These are phyloP conservation scores for Erysimum cheiranthoides DNA, from an alignment of 345 rosid species.

Conservation along the genomic window DNA sequence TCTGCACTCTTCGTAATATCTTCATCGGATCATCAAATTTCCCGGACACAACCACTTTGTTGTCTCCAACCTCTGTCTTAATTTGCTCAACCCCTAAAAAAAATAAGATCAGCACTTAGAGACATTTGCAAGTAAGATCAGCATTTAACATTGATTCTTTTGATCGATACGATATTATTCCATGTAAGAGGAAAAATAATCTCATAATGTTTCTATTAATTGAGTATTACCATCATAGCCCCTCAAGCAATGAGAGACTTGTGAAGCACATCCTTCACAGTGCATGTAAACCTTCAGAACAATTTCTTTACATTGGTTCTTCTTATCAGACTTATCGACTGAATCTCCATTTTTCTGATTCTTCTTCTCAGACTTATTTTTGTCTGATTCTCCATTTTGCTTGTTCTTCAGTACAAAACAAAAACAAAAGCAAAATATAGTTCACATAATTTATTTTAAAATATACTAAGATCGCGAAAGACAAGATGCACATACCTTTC, in stretches of 20 bases:
- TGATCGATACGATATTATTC: neutral
- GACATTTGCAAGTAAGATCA: neutral
- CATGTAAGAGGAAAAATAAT: neutral
- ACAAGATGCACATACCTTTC: conserved; percentile 34
- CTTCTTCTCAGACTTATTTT: conserved; percentile 3
- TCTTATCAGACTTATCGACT: conserved; percentile 19
- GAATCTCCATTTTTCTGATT: conserved; percentile 29
- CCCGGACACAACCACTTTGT: conserved; percentile 59
- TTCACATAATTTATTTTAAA: neutral
- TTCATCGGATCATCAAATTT: conserved; percentile 55
- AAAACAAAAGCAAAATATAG: neutral
- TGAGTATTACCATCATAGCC: conserved; percentile 57
- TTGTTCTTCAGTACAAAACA: conserved; percentile 30
- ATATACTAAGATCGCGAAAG: neutral
- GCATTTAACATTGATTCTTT: neutral
- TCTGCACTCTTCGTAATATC: conserved; percentile 56
- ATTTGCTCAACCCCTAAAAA: conserved; percentile 62
- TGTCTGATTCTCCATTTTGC: conserved; percentile 30
- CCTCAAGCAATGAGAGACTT: conserved; percentile 56
- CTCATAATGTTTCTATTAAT: neutral
- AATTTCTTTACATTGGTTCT: conserved; percentile 52
- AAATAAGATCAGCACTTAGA: neutral
- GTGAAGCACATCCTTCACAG: conserved; percentile 66
- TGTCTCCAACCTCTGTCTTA: conserved; percentile 43
- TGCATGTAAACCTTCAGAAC: conserved; percentile 70